phyloP scores from a whole-genome alignment of 495 filamentous ascomycete species.

The Penicillium paradoxum region DNA sequence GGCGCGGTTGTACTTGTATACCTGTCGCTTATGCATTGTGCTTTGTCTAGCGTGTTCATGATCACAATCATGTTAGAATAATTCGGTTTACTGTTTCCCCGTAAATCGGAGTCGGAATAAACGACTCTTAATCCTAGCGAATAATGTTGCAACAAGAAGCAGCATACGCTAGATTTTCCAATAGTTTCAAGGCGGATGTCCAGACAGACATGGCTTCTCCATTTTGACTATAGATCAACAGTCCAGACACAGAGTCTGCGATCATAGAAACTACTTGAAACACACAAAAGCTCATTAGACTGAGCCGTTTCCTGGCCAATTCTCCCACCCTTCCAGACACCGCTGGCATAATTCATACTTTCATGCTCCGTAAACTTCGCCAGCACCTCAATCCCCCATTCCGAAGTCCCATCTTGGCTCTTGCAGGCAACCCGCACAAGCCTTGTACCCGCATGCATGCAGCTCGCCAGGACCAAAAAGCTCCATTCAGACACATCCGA shows the following conservation, averaged over 20 bases:
- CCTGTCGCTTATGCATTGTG: slow-evolving; percentile 28
- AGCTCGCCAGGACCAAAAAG: slow-evolving; percentile 71
- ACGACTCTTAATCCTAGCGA: too few species aligned
- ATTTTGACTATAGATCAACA: slow-evolving; percentile 18
- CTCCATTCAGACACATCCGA: slow-evolving; percentile 18
- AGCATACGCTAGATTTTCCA: background rate
- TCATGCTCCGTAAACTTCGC: slow-evolving; percentile 78
- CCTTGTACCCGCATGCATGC: slow-evolving; percentile 84
- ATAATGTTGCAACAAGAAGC: background rate
- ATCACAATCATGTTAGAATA: slow-evolving; percentile 17
- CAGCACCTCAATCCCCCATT: slow-evolving; percentile 63
- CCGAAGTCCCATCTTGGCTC: slow-evolving; percentile 8
- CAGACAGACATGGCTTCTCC: background rate
- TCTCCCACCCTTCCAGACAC: slow-evolving; percentile 50
- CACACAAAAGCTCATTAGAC: slow-evolving; percentile 38
- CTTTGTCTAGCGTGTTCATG: slow-evolving; percentile 30
- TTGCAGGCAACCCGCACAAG: slow-evolving; percentile 52
- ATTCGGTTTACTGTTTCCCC: background rate
- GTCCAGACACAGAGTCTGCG: slow-evolving; percentile 75
- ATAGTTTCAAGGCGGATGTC: background rate
- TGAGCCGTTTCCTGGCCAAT: slow-evolving; percentile 14
- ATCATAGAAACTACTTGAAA: slow-evolving; percentile 92
- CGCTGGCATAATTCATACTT: slow-evolving; percentile 95
- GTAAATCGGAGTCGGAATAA: background rate
- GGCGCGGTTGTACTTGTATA: slow-evolving; percentile 27